phyloP scores from a whole-genome alignment of 2,329 filamentous ascomycete genomes.

The Monosporascus sp. region DNA sequence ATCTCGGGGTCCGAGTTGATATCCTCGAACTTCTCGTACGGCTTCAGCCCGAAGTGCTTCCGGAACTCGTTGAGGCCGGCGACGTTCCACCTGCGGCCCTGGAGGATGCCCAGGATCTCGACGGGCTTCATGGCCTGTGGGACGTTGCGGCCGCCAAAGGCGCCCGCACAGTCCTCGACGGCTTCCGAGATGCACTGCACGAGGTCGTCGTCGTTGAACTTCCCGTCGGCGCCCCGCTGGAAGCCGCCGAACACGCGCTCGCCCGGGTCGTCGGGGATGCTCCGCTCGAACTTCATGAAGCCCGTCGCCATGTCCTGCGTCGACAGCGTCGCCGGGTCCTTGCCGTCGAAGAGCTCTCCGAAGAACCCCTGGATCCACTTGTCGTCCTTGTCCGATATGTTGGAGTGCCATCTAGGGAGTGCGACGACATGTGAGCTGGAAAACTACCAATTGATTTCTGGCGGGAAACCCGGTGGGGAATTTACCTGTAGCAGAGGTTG shows the following conservation, averaged over 20 bases:
- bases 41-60: constrained; percentile 72
- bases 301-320: constrained; percentile 56
- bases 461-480: background rate
- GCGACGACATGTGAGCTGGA: background rate
- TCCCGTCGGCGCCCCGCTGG: constrained; percentile 58
- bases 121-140: constrained; percentile 68
- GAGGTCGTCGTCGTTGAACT: constrained; percentile 70
- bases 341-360: constrained; percentile 53
- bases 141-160: constrained; percentile 68
- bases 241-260: constrained; percentile 65
- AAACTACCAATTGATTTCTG: background rate
- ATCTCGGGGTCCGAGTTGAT: constrained; percentile 75
- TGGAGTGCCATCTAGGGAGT: constrained; percentile 58
- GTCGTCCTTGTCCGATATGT: constrained; percentile 69
- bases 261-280: constrained; percentile 59
- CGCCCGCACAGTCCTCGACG: constrained; percentile 71
- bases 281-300: constrained; percentile 56
- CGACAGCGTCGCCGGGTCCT: constrained; percentile 49
- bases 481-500: constrained; percentile 74
- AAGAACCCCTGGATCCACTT: constrained; percentile 73
- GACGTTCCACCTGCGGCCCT: constrained; percentile 70
- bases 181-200: constrained; percentile 71
- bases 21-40: constrained; percentile 72
- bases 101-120: constrained; percentile 75
- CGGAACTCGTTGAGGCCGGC: constrained; percentile 81